These are phyloP conservation scores for Abrus precatorius DNA, from an alignment of 306 rosid genomes.

Conservation along the genomic window DNA sequence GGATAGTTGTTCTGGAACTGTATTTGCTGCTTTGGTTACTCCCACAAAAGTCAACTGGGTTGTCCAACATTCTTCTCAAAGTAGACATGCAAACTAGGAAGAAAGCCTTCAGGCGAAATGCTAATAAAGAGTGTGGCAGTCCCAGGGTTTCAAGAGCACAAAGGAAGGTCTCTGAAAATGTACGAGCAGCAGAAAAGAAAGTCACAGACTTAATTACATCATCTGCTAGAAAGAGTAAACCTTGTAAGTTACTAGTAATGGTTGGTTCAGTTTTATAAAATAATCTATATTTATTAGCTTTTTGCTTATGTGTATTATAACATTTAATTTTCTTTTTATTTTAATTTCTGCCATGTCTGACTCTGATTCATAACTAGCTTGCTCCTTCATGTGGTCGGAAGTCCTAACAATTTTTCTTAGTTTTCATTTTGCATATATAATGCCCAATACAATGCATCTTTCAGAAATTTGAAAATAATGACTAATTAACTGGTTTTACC, in stretches of 20 bases:
- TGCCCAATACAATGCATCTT: background rate
- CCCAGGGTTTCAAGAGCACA: constrained; percentile 76
- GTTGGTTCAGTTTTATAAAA: constrained; percentile 1
- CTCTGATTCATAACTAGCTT: constrained; percentile 12
- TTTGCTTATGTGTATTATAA: background rate
- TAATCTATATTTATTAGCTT: constrained; percentile 12
- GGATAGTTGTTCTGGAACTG: constrained; percentile 35
- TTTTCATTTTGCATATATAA: background rate
- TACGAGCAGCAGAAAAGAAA: constrained; percentile 66
- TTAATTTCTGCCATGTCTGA: constrained; percentile 13
- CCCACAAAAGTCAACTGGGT: constrained; percentile 38
- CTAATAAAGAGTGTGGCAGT: constrained; percentile 60
- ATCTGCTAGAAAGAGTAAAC: constrained; percentile 72
- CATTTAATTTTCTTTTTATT: background rate
- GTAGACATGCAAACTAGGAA: constrained; percentile 82
- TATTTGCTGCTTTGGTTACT: constrained; percentile 43
- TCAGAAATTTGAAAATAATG: constrained; percentile 17
- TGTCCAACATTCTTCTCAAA: constrained; percentile 24
- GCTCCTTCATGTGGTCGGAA: constrained; percentile 11
- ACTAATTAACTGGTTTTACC: constrained; percentile 30
- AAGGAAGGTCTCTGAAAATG: constrained; percentile 65
- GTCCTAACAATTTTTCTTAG: background rate
- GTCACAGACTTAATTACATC: constrained; percentile 75
- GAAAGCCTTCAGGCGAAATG: constrained; percentile 63
- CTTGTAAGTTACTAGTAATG: constrained; percentile 59